Evolutionary conservation across 768 basidiomycete genomes (phyloP), one percentile per base, ranked within the genome.

Genomic region (Xerocomellus intermedius): DNA sequence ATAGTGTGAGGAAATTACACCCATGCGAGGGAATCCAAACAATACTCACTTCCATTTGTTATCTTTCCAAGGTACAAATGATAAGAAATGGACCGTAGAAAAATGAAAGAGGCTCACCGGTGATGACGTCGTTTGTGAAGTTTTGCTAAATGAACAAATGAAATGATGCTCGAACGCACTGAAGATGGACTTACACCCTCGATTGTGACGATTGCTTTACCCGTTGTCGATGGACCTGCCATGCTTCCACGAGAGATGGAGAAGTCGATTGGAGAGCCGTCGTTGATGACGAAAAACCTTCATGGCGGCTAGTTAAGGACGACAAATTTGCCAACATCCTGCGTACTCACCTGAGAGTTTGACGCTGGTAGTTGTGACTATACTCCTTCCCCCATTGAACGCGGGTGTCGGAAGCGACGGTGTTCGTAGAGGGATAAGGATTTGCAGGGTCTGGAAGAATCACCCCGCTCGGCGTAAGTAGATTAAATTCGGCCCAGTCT

Each of bases 241-340:
- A n/a, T 10, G 14, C 35, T 47, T n/a, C 52, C 50, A 39, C 10
- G 52, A 21, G 52, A 53, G 28, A 32, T 28, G n/a, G 52, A 53
- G 21, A 53, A 53, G 28, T 46, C 44, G 28, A 53, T 46, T 8
- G 52, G 52, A 22, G 52, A 53, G n/a, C 52, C 52, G 5, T 53
- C 52, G 17, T 53, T 53, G 21, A 47, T 12, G 37, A 53, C 44
- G 17, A 38, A 53, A 28, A 53, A 53, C 9, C 52, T 53, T 16
- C 30, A 33, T 32, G 39, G 21, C 9, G 19, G 39, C 10, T 21
- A 6, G 36, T 37, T 8, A 21, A 10, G 14, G 19, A 39, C 19
- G 19, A 39, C 39, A 21, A 21, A 13, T 12, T 12, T 39, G 1
- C 19, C 39, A 39, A 12, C 8, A 39, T 5, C 19, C 19, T 21